A percentile compares a stretch with the other conserved stretches of the same genome.
phyloP scores from a whole-genome alignment of 2,329 filamentous ascomycete genomes.

The Pestalotiopsis sp. region DNA sequence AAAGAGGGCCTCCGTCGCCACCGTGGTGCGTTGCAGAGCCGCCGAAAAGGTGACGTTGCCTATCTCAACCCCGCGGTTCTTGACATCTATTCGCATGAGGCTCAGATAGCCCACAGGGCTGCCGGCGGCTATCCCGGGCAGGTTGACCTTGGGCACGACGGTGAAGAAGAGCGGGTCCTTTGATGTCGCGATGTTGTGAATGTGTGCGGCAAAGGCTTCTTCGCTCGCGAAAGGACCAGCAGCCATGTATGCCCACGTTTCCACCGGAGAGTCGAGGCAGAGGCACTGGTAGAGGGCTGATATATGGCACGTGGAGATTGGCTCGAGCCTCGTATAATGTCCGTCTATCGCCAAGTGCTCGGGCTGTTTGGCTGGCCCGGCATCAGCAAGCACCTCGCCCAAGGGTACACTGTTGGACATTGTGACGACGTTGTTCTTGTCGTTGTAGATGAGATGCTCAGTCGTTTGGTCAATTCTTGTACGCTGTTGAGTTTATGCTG shows the following conservation, averaged over 20 bases:
- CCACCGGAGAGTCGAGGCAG: background rate
- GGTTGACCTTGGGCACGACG: conserved; percentile 22
- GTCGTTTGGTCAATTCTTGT: no score
- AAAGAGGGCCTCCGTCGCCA: conserved; percentile 61
- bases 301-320: conserved; percentile 3
- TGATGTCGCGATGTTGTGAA: conserved; percentile 20
- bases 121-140: conserved; percentile 13
- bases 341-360: conserved; percentile 3
- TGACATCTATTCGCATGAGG: conserved; percentile 47
- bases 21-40: conserved; percentile 53
- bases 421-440: background rate
- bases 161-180: conserved; percentile 28
- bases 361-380: conserved; percentile 7
- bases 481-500: no score
- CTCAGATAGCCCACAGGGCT: conserved; percentile 27
- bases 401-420: conserved; percentile 8
- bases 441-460: background rate
- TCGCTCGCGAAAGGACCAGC: conserved; percentile 25
- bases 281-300: conserved; percentile 10
- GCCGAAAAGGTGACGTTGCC: conserved; percentile 57
- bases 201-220: conserved; percentile 20
- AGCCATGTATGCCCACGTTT: conserved; percentile 25
- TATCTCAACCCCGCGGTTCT: conserved; percentile 57
- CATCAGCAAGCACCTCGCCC: conserved; percentile 3
- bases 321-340: background rate